A percentile compares a stretch with the other conserved stretches of the same genome.
Evolutionary conservation across 139 green algal genomes (phyloP).

Genomic region (Picochlorum sp.): DNA sequence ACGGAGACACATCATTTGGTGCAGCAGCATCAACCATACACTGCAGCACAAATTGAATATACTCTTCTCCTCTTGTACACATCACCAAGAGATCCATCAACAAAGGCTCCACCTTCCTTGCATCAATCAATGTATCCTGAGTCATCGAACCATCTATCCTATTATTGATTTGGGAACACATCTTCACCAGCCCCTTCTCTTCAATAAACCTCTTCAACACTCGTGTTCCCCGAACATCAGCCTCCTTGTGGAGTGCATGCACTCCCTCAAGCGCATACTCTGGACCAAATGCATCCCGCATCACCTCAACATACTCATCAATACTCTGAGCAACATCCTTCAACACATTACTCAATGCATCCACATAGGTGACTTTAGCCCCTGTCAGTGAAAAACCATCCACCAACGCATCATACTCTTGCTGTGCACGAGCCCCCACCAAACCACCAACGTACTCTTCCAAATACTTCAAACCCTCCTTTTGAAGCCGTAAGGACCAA

Average conservation of each 20-base stretch:
- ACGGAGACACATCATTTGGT: slow-evolving; percentile 18
- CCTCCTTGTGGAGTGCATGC: slow-evolving; percentile 51
- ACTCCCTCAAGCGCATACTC: slow-evolving; percentile 23
- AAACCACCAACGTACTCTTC: slow-evolving; percentile 41
- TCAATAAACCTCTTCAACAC: slow-evolving; percentile 74
- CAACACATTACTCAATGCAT: slow-evolving; percentile 65
- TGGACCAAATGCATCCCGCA: slow-evolving; percentile 64
- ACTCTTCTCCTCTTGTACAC: slow-evolving; percentile 79
- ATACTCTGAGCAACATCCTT: slow-evolving; percentile 66
- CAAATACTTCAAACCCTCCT: slow-evolving; percentile 59
- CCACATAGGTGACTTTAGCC: slow-evolving; percentile 57
- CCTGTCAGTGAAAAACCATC: slow-evolving; percentile 20
- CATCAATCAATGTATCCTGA: slow-evolving; percentile 29
- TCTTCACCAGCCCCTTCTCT: slow-evolving; percentile 43
- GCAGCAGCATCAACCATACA: slow-evolving; percentile 45
- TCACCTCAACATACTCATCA: slow-evolving; percentile 65
- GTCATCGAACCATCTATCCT: slow-evolving; percentile 17
- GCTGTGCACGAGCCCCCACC: slow-evolving; percentile 34
- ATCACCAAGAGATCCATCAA: slow-evolving; percentile 79
- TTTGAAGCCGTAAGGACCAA: slow-evolving; percentile 66
- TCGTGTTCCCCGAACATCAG: slow-evolving; percentile 47
- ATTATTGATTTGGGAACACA: slow-evolving; percentile 48
- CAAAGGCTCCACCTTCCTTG: slow-evolving; percentile 49
- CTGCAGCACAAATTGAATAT: slow-evolving; percentile 73
- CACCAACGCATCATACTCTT: slow-evolving; percentile 46